These are phyloP conservation scores for Spirogloea muscicola DNA, from an alignment of 139 green algal genomes.

Conservation along the genomic window DNA sequence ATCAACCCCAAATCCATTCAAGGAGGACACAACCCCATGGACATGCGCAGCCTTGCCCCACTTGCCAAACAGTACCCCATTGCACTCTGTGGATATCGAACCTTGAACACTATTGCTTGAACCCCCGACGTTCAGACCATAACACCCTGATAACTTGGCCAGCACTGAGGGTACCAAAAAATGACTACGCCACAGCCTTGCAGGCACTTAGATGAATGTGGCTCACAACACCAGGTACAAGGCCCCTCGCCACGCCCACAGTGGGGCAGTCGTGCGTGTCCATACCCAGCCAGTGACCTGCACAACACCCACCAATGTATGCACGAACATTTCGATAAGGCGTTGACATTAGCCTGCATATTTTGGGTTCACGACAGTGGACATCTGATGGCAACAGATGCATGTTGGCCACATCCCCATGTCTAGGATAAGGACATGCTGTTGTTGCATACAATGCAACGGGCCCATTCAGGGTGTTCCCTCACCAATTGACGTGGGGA, in stretches of 20 bases:
- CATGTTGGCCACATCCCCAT: neutral
- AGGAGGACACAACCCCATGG: neutral
- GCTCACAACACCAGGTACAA: slow-evolving; percentile 37
- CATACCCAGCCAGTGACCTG: slow-evolving; percentile 42
- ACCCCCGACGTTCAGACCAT: too few species aligned
- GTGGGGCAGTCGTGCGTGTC: slow-evolving; percentile 41
- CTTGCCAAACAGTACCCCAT: too few species aligned
- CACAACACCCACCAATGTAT: neutral
- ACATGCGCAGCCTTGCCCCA: too few species aligned
- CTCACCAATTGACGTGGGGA: slow-evolving; percentile 20
- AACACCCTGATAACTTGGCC: too few species aligned
- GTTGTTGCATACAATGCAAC: slow-evolving; percentile 2
- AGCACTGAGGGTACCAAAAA: too few species aligned
- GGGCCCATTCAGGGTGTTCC: neutral
- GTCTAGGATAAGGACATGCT: neutral
- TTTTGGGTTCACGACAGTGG: neutral
- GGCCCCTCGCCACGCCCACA: slow-evolving; percentile 5
- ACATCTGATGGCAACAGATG: neutral
- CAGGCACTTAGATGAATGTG: neutral
- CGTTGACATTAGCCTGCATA: neutral
- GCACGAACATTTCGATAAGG: neutral
- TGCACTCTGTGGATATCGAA: too few species aligned
- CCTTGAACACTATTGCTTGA: too few species aligned
- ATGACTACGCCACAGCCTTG: too few species aligned
- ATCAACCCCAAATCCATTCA: neutral